A percentile compares a stretch with the other conserved stretches of the same genome.
Conservation (phyloP, 75 land plant genomes). For the Picea sitchensis region DNA sequence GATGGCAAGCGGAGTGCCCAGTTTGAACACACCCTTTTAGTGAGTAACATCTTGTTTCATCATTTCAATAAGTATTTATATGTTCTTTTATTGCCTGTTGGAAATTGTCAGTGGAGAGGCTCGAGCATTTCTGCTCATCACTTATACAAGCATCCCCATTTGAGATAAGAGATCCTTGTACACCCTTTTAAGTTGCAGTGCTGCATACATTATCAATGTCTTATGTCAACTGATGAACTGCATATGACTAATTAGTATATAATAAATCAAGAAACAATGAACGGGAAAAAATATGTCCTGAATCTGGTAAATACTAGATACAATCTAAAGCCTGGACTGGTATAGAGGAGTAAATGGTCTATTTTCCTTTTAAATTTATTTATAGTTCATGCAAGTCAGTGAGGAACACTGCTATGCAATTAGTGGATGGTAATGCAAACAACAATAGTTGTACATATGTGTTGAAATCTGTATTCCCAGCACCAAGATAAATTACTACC, state of each 20-base stretch:
- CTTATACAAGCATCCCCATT: neutral
- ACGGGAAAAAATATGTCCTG: neutral
- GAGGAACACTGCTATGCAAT: neutral
- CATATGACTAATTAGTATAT: neutral
- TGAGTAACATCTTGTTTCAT: conserved; percentile 16
- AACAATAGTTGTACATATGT: too few relatives aligned
- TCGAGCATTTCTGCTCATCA: neutral
- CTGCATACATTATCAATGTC: neutral
- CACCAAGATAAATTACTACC: too few relatives aligned
- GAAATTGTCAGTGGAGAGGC: neutral
- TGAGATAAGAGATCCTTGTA: neutral
- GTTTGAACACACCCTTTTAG: conserved; percentile 98
- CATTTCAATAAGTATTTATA: neutral
- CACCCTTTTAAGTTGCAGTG: neutral
- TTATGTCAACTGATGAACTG: neutral
- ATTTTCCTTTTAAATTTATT: neutral
- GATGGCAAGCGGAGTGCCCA: conserved; percentile 99
- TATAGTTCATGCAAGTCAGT: neutral
- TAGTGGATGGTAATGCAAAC: too few relatives aligned
- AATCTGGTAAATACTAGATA: conserved; percentile 1
- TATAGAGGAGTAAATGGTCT: neutral
- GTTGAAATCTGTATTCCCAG: too few relatives aligned
- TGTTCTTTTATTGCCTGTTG: neutral
- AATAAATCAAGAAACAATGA: neutral
- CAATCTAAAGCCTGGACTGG: neutral